Evolutionary conservation across 1,139 yeast genomes (phyloP), one percentile per base, ranked within the genome.

Genomic region (Nakaseomyces delphensis): DNA sequence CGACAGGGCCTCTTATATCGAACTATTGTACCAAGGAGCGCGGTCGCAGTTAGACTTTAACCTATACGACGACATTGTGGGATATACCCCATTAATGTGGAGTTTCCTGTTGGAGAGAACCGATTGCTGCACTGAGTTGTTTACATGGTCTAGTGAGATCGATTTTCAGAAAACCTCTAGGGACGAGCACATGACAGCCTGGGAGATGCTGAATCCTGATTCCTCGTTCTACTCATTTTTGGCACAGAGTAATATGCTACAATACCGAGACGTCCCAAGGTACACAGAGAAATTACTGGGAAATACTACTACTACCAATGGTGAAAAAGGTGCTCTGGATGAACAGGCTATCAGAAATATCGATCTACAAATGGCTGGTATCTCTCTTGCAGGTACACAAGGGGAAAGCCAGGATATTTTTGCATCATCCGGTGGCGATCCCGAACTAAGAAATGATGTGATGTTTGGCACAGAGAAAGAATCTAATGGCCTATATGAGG

Each of bases 61-160:
- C 45, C 52, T 58, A 32, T 54, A 59, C 3, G 76, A 70, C 44
- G 55, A 54, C 2, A 33, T 67, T 31, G 51, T 66, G 9, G 68
- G 68, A 36, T 69, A 68, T 59, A 65, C 74, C 0, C 74, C 75
- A 4, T 46, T 69, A n/a, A 70, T 69, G 73, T 71, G 75, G 75
- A 70, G 73, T 5, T 66, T 71, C 2, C 60, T 63, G 43, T 52
- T 69, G 40, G 63, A 65, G 27, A 56, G 65, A 35, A 52, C 55
- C 41, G 58, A 59, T 2, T 55, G 70, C 15, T 60, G 64, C 7
- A 63, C 63, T 5, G 62, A 64, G 40, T 50, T 71, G 42, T 50
- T 71, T 21, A 60, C 64, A 3, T 62, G 58, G 36, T 66, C 65
- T 18, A 71, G 69, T 59, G 62, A 67, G 63, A 61, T 71, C 11